Percentiles rank a stretch among this genome's conserved stretches.
phyloP scores from a whole-genome alignment of 257 asterid species.

The Thymus quinquecostatus region DNA sequence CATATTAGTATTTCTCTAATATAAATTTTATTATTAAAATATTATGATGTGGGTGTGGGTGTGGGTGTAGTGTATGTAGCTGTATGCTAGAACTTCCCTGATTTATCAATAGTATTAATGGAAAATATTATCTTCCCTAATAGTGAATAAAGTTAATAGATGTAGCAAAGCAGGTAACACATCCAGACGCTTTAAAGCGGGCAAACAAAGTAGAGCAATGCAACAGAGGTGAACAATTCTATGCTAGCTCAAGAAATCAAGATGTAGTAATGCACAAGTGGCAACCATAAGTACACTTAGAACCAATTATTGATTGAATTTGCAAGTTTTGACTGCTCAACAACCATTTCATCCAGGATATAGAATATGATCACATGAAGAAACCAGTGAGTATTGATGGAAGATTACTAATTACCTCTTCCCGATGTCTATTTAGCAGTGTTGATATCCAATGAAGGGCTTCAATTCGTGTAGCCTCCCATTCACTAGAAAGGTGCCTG shows the following conservation, averaged over 20 bases:
- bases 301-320: constrained; percentile 4
- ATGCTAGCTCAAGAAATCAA: neutral
- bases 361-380: constrained; percentile 18
- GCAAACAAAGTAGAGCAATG: neutral
- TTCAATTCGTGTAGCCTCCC: constrained; percentile 99
- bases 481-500: constrained; percentile 92
- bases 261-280: neutral
- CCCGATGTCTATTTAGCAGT: constrained; percentile 70
- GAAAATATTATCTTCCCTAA: neutral
- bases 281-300: neutral
- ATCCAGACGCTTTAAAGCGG: neutral
- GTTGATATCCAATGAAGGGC: constrained; percentile 91
- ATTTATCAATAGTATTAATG: no score
- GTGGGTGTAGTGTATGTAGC: no score
- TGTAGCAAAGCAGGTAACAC: neutral
- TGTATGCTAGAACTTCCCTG: no score
- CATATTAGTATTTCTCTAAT: no score
- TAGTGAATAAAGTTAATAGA: neutral
- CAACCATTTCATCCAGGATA: neutral
- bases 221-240: neutral
- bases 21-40: no score
- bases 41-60: no score
- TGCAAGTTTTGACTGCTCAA: neutral
- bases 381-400: constrained; percentile 21
- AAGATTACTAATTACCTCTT: constrained; percentile 56